These are phyloP conservation scores for Chloroidium sp. DNA, from an alignment of 163 green algal genomes.

Conservation along the genomic window DNA sequence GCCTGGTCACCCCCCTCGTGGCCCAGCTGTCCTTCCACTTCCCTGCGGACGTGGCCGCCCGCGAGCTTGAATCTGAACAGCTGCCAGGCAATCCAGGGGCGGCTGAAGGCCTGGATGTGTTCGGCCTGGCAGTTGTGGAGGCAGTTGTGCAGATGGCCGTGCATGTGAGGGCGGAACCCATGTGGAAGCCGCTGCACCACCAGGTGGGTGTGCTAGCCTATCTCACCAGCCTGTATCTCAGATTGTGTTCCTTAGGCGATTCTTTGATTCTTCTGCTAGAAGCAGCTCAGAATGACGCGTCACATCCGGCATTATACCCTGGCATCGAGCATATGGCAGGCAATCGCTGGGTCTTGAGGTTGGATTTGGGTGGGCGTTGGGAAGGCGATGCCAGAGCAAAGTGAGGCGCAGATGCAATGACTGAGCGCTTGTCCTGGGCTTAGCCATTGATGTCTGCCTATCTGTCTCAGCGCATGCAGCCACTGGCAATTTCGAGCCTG, in stretches of 20 bases:
- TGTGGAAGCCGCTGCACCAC: slow-evolving; percentile 73
- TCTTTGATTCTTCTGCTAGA: too few relatives aligned
- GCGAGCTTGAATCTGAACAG: background rate
- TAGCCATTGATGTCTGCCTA: too few relatives aligned
- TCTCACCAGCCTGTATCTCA: background rate
- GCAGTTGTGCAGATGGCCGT: slow-evolving; percentile 58
- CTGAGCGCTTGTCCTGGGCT: too few relatives aligned
- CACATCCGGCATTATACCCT: too few relatives aligned
- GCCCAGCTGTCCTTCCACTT: slow-evolving; percentile 39
- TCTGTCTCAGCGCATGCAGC: too few relatives aligned
- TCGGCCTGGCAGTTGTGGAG: slow-evolving; percentile 14
- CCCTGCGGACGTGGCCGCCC: slow-evolving; percentile 5
- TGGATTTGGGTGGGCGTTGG: too few relatives aligned
- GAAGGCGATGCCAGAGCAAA: too few relatives aligned
- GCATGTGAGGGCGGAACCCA: slow-evolving; percentile 42
- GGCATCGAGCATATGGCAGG: too few relatives aligned
- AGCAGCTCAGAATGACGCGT: too few relatives aligned
- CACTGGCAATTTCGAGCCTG: too few relatives aligned
- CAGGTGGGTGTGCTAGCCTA: slow-evolving; percentile 13
- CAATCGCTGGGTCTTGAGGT: too few relatives aligned
- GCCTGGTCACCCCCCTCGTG: slow-evolving; percentile 57
- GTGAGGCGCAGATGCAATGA: too few relatives aligned
- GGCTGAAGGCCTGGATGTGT: background rate
- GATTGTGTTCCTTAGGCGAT: background rate
- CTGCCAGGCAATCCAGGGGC: background rate